These are phyloP conservation scores for Flaveria sonorensis DNA, from an alignment of 129 eudicot genomes.

Conservation along the genomic window DNA sequence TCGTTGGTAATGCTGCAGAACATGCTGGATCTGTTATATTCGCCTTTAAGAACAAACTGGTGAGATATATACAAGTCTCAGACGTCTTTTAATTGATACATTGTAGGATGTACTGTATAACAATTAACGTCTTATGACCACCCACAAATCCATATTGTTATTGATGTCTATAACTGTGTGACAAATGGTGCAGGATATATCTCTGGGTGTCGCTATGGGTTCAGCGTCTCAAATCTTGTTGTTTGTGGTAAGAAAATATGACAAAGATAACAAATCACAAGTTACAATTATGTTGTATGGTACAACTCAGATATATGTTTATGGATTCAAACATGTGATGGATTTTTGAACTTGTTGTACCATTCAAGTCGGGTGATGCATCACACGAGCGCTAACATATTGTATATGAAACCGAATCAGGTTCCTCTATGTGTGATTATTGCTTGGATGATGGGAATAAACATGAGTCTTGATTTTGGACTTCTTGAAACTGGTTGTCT, in stretches of 20 bases:
- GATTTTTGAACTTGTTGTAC: background rate
- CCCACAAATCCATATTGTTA: slow-evolving; percentile 2
- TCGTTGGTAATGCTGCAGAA: slow-evolving; percentile 88
- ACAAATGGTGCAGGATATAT: slow-evolving; percentile 46
- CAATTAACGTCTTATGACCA: background rate
- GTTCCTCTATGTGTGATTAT: slow-evolving; percentile 64
- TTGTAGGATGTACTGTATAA: background rate
- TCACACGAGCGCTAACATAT: background rate
- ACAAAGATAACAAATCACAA: background rate
- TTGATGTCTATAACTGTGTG: slow-evolving; percentile 17
- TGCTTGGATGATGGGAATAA: slow-evolving; percentile 59
- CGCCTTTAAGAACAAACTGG: slow-evolving; percentile 87
- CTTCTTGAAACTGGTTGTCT: slow-evolving; percentile 60
- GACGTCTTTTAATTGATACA: background rate
- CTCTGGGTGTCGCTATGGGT: slow-evolving; percentile 74
- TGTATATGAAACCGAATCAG: slow-evolving; percentile 35
- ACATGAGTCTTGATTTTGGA: slow-evolving; percentile 60
- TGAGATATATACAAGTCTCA: slow-evolving; percentile 25
- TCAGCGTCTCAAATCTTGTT: slow-evolving; percentile 72
- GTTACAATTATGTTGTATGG: background rate
- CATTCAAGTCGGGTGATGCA: background rate
- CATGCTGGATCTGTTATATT: slow-evolving; percentile 88
- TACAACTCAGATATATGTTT: slow-evolving; percentile 8
- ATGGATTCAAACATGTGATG: background rate
- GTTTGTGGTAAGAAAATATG: slow-evolving; percentile 59